Percentiles rank a stretch among this genome's conserved stretches.
phyloP scores from a whole-genome alignment of 352 stramenopile species.

The Phytophthora niederhauseri region DNA sequence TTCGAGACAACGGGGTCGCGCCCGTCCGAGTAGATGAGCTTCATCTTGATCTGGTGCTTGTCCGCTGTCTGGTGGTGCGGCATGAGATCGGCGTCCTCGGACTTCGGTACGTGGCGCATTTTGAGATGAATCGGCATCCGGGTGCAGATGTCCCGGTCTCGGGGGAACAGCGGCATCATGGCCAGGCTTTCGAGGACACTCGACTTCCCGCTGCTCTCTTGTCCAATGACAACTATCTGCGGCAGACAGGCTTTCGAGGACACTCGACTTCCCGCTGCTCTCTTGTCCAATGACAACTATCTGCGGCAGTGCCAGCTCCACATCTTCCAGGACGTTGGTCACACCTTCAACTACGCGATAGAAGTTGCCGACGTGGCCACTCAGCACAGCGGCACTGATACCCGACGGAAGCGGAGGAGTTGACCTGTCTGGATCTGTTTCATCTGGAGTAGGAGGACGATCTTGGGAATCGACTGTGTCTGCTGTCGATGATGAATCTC shows the following conservation, averaged over 20 bases:
- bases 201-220: conserved; percentile 57
- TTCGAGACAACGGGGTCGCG: conserved; percentile 31
- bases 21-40: conserved; percentile 38
- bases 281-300: conserved; percentile 52
- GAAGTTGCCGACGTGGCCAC: conserved; percentile 40
- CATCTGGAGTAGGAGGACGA: neutral
- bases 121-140: conserved; percentile 49
- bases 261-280: conserved; percentile 55
- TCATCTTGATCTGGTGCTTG: conserved; percentile 35
- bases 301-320: conserved; percentile 34
- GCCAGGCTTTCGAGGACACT: conserved; percentile 53
- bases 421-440: neutral
- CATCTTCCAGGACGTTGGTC: conserved; percentile 12
- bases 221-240: conserved; percentile 48
- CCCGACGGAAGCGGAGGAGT: neutral
- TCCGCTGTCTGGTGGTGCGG: conserved; percentile 8
- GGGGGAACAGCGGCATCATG: conserved; percentile 54
- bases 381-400: conserved; percentile 37
- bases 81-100: conserved; percentile 34
- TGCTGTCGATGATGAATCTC: neutral
- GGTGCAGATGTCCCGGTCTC: conserved; percentile 42
- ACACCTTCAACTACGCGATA: conserved; percentile 35
- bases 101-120: conserved; percentile 25
- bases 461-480: neutral
- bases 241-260: conserved; percentile 56